A percentile compares a stretch with the other conserved stretches of the same genome.
phyloP scores from a whole-genome alignment of 495 filamentous ascomycete genomes.

The Achaetomiella virescens region DNA sequence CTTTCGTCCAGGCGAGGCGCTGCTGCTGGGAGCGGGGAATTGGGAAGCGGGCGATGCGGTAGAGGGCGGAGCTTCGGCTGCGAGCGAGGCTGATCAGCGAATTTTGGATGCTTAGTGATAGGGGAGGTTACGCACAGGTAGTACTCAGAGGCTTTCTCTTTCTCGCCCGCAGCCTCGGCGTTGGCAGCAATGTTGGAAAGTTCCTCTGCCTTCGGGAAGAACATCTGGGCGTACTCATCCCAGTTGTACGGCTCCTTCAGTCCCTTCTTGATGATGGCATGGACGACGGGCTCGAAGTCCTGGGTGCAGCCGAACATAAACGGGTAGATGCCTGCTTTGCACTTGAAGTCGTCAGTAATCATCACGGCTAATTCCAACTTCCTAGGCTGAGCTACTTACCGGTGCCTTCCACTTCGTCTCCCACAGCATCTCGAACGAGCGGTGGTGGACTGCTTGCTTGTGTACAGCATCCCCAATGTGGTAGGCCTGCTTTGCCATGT shows the following conservation, averaged over 20 bases:
- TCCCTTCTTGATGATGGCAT: conserved; percentile 43
- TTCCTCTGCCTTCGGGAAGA: conserved; percentile 52
- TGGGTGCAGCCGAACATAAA: conserved; percentile 60
- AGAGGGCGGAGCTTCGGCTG: conserved; percentile 56
- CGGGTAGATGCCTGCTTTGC: conserved; percentile 59
- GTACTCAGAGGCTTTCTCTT: conserved; percentile 50
- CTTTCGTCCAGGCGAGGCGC: conserved; percentile 50
- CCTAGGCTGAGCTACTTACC: conserved; percentile 29
- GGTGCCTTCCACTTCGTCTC: conserved; percentile 68
- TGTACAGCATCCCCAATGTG: conserved; percentile 17
- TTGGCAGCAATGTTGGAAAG: conserved; percentile 44
- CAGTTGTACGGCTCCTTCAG: conserved; percentile 38
- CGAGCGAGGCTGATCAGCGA: too few species aligned
- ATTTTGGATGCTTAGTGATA: background rate
- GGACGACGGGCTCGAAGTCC: conserved; percentile 63
- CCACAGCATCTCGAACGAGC: conserved; percentile 63
- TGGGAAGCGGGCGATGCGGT: conserved; percentile 62
- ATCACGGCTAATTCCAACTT: background rate
- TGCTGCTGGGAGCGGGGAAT: conserved; percentile 41
- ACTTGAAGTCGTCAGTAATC: background rate
- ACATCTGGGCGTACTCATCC: conserved; percentile 57
- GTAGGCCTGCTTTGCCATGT: background rate
- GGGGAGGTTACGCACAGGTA: conserved; percentile 32
- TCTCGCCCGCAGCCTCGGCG: conserved; percentile 39
- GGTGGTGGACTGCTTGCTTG: conserved; percentile 45